Percentiles rank a stretch among this genome's conserved stretches.
phyloP scores from a whole-genome alignment of 768 basidiomycete species.

The Chalciporus sphaerocephalus region DNA sequence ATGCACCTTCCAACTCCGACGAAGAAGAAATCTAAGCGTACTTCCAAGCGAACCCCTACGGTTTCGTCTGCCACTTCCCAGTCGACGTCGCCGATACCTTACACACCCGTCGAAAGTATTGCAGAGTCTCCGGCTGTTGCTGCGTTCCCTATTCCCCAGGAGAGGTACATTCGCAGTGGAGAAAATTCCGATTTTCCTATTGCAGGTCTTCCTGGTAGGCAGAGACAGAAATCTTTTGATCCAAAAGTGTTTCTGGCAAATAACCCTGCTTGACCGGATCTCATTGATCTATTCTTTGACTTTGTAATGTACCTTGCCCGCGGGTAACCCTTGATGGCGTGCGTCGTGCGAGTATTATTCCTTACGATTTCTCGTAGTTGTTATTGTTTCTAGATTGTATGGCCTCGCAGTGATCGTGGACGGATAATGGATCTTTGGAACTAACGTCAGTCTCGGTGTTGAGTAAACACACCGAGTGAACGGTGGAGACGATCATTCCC shows the following conservation, averaged over 20 bases:
- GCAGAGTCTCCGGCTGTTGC: constrained; percentile 24
- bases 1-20: constrained; percentile 23
- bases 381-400: no score
- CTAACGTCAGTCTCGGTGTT: no score
- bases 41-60: constrained; percentile 32
- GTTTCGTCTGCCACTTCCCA: constrained; percentile 43
- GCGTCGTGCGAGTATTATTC: not conserved
- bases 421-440: no score
- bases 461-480: no score
- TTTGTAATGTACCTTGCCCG: no score
- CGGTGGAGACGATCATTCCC: no score
- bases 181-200: constrained; percentile 34
- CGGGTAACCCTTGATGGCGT: not conserved
- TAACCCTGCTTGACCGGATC: constrained; percentile 26
- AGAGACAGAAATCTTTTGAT: constrained; percentile 34
- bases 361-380: not conserved
- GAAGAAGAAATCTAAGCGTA: constrained; percentile 18
- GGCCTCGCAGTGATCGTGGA: no score
- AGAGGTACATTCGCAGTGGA: constrained; percentile 30
- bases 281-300: not conserved
- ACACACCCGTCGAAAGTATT: constrained; percentile 32
- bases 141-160: constrained; percentile 26
- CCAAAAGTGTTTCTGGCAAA: constrained; percentile 40
- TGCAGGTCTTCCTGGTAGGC: constrained; percentile 32
- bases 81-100: constrained; percentile 43